Conservation (phyloP, 768 basidiomycete species). For the Hysterangium stoloniferum region DNA sequence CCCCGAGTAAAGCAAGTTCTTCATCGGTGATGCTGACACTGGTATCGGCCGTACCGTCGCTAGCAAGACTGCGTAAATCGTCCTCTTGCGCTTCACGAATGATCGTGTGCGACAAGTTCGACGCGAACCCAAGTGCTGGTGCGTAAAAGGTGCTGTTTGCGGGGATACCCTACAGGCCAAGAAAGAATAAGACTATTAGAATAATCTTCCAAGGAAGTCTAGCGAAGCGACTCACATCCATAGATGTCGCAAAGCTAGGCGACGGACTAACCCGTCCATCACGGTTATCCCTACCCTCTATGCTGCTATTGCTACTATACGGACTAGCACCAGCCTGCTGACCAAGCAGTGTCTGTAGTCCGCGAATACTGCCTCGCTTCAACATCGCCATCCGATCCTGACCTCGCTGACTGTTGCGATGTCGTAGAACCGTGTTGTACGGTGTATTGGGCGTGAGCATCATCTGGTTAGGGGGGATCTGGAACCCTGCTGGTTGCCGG, state of each 20-base stretch:
- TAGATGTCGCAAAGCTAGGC: constrained; percentile 86
- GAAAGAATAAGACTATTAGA: background rate
- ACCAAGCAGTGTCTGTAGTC: constrained; percentile 71
- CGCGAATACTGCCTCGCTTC: constrained; percentile 90
- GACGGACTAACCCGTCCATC: constrained; percentile 89
- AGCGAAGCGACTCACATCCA: constrained; percentile 50
- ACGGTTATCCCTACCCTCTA: constrained; percentile 27
- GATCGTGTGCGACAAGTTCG: constrained; percentile 91
- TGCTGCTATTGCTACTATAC: constrained; percentile 75
- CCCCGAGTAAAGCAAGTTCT: constrained; percentile 87
- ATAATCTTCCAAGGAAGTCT: background rate
- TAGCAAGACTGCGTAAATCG: constrained; percentile 63
- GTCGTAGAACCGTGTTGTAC: constrained; percentile 43
- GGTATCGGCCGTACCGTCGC: constrained; percentile 57
- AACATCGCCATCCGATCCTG: constrained; percentile 67
- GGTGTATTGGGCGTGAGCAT: constrained; percentile 43
- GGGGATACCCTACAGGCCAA: constrained; percentile 40
- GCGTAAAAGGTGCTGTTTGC: constrained; percentile 63
- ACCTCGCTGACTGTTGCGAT: constrained; percentile 58
- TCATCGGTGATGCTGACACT: constrained; percentile 89
- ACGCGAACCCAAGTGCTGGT: constrained; percentile 92
- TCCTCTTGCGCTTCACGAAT: constrained; percentile 93
- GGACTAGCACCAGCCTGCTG: constrained; percentile 63
- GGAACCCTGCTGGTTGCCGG: constrained; percentile 62
- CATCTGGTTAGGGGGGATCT: constrained; percentile 29